Evolutionary conservation across 2,329 filamentous ascomycete species (phyloP).

Genomic region (Cercospora sp.): DNA sequence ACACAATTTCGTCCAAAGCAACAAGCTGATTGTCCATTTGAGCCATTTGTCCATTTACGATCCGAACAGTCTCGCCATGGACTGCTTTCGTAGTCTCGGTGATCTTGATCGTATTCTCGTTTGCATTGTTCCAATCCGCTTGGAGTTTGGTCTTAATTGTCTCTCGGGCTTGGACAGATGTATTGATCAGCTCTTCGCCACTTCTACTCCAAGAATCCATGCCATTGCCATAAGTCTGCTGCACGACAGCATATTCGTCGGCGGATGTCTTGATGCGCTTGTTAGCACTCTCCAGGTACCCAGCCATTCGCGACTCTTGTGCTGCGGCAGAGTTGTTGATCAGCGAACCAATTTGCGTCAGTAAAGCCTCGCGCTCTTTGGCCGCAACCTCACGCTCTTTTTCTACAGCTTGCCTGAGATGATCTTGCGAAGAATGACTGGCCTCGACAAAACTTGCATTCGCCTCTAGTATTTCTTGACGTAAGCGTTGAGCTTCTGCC

Average conservation of each 20-base stretch:
- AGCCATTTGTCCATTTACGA: conserved; percentile 84
- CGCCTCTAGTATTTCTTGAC: conserved; percentile 69
- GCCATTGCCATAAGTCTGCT: conserved; percentile 65
- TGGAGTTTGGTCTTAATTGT: conserved; percentile 78
- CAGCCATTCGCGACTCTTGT: conserved; percentile 70
- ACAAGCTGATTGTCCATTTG: conserved; percentile 88
- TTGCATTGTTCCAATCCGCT: conserved; percentile 80
- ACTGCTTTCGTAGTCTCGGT: conserved; percentile 81
- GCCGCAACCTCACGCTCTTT: conserved; percentile 74
- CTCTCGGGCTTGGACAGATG: conserved; percentile 72
- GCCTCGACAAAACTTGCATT: conserved; percentile 68
- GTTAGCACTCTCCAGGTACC: conserved; percentile 65
- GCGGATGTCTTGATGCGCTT: conserved; percentile 46
- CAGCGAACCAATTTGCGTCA: conserved; percentile 75
- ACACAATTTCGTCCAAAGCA: conserved; percentile 86
- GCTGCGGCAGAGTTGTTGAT: conserved; percentile 71
- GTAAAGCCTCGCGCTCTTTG: conserved; percentile 70
- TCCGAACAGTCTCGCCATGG: conserved; percentile 84
- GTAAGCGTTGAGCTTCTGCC: conserved; percentile 70
- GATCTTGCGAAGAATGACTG: conserved; percentile 65
- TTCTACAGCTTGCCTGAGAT: conserved; percentile 68
- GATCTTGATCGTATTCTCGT: conserved; percentile 78
- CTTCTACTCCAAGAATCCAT: conserved; percentile 74
- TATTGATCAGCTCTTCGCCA: conserved; percentile 68
- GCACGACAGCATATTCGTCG: conserved; percentile 59